Evolutionary conservation across 2,329 filamentous ascomycete species (phyloP).

Genomic region (Colletotrichum sp.): DNA sequence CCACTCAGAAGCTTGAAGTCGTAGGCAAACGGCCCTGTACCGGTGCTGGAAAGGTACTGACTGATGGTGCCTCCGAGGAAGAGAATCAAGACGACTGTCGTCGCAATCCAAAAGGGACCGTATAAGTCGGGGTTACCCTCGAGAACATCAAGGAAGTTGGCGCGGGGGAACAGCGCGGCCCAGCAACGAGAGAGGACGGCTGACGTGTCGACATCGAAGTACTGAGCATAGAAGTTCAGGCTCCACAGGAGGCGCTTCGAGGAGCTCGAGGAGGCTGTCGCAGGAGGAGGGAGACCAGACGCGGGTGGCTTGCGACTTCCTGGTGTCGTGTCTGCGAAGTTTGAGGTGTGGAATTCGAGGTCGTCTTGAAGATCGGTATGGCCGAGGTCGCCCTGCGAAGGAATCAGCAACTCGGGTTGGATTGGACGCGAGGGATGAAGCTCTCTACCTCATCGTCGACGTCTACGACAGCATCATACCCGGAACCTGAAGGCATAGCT

Average conservation of each 20-base stretch:
- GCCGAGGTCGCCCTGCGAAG: constrained; percentile 84
- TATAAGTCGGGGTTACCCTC: constrained; percentile 98
- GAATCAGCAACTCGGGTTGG: not conserved
- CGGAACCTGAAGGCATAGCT: constrained; percentile 66
- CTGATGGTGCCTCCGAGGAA: constrained; percentile 96
- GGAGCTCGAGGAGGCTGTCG: constrained; percentile 49
- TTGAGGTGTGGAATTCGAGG: constrained; percentile 96
- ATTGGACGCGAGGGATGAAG: not conserved
- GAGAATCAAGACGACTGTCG: constrained; percentile 92
- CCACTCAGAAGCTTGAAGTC: constrained; percentile 90
- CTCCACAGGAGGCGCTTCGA: constrained; percentile 92
- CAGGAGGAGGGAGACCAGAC: constrained; percentile 59
- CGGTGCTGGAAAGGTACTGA: constrained; percentile 77
- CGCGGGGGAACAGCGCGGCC: constrained; percentile 86
- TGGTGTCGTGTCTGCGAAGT: constrained; percentile 69
- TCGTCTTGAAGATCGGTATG: constrained; percentile 98
- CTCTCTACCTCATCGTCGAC: constrained; percentile 85
- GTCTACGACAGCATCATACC: constrained; percentile 96
- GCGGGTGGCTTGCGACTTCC: constrained; percentile 51
- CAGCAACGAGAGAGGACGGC: constrained; percentile 87
- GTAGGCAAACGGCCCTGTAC: constrained; percentile 80
- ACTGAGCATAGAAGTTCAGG: constrained; percentile 92
- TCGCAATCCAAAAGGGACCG: constrained; percentile 98
- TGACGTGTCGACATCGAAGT: constrained; percentile 96
- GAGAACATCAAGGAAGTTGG: constrained; percentile 95